Base-by-base conservation (phyloP, 768 basidiomycete genomes). In the Holtermannia corniformis region DNA sequence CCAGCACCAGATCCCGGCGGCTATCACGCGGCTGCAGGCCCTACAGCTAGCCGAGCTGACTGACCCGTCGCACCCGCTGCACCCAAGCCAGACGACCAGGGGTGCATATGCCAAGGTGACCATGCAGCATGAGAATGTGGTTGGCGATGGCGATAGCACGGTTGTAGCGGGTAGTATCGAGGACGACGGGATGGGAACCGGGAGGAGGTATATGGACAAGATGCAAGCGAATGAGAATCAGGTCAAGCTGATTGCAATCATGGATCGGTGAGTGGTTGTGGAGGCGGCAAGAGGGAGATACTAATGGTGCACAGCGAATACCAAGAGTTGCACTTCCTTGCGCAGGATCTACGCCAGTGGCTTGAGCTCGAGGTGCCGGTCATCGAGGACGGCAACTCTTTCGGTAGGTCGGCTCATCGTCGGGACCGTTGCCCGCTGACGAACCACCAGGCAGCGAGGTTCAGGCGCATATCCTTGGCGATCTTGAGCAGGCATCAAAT, bases 321-420 rank as follows among this genome's bases (percentile, higher is more conserved):
- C 21, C 58, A 60, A 54, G 61, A 61, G 13, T 51, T 65, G 4
- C 54, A 57, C 22, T 27, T 54, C 51, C 19, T 64, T 12, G n/a
- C 32, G 2, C 50, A 57, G 41, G 64, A 68, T 49, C 51, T 68
- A 16, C 45, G 57, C 25, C 49, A 62, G 12, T 68, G 67, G 67
- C 49, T 68, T 2, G 56, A 65, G 27, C 51, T 64, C 41, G 67
- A 68, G 37, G 58, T 65, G 22, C 67, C 67, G 20, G 41, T 65
- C 4, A 61, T 65, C 20, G 67, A 68, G 47, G 67, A 68, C 47
- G 64, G 67, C 5, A 68, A 68, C 44, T 60, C 56, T 3, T 68
- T 65, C 48, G 64, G 63, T 63, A 7, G 10, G 32, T 37, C 32
- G 7, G 10, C 16, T 7, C 10, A 7, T 16, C 10, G 10, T 37